Evolutionary conservation across 768 basidiomycete species (phyloP).

Genomic region (Tylopilus sp.): DNA sequence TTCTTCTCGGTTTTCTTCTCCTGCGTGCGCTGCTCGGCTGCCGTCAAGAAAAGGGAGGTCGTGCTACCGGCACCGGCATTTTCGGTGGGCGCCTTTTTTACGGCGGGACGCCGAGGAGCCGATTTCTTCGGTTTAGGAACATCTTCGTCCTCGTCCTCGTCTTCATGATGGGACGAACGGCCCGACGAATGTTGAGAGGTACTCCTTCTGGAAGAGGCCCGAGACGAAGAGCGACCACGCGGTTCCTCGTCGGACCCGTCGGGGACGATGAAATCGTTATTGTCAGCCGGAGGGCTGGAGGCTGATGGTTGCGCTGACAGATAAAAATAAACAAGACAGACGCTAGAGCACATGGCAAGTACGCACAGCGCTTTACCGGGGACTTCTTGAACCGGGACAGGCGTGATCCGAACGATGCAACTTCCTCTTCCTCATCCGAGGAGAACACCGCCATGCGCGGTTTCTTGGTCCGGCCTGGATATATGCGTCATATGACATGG

Average conservation of each 20-base stretch:
- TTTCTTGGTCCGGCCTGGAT: constrained; percentile 53
- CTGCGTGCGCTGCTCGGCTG: constrained; percentile 73
- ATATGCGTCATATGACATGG: constrained; percentile 4
- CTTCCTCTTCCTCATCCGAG: constrained; percentile 46
- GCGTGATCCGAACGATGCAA: constrained; percentile 51
- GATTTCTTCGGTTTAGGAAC: constrained; percentile 36
- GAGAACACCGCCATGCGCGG: constrained; percentile 49
- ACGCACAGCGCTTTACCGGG: constrained; percentile 50
- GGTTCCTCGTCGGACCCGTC: constrained; percentile 60
- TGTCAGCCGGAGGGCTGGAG: constrained; percentile 46
- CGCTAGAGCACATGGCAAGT: not conserved
- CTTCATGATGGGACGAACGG: constrained; percentile 33
- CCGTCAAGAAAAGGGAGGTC: constrained; percentile 63
- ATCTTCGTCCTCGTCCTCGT: constrained; percentile 32
- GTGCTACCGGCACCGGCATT: constrained; percentile 29
- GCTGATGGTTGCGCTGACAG: constrained; percentile 40
- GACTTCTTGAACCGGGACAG: constrained; percentile 67
- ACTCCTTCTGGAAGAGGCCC: constrained; percentile 42
- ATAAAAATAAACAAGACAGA: constrained; percentile 5
- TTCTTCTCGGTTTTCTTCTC: constrained; percentile 83
- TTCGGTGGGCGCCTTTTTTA: constrained; percentile 29
- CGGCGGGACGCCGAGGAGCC: constrained; percentile 33
- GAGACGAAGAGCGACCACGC: constrained; percentile 48
- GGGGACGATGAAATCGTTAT: constrained; percentile 70
- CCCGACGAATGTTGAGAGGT: constrained; percentile 35